Evolutionary conservation across 805 yeast genomes (phyloP), one percentile per base, ranked within the genome.

Genomic region (Brettanomyces custersianus): DNA sequence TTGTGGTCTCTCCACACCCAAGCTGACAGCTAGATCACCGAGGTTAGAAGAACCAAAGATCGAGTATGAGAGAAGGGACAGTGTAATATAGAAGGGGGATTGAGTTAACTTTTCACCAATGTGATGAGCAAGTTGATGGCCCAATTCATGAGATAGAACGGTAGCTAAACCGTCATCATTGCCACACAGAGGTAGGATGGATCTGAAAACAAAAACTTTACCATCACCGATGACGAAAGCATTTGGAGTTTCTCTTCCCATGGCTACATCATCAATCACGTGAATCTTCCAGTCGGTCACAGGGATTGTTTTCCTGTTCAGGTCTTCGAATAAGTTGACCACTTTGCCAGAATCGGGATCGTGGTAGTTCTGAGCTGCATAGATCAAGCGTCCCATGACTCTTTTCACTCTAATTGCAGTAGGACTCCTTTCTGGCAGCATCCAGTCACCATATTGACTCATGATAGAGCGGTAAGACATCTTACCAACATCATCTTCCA

Each of bases 221-320:
- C 98, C 98, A 41, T 92, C 90, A 16, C 97, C 97, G 24, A 92
- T 65, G 15, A 92, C 95, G 60, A 92, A 90, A 1, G 98, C 98
- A 60, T 92, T 92, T 3, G 98, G 97, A 2, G 97, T 95, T 12
- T 94, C 88, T 13, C 35, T 23, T 3, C 49, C 48, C 39, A 42
- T 40, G 8, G 38, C 38, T 2, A 80, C 74, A 39, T 75, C 80
- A 42, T 80, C 72, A 16, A 85, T 79, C 17, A 92, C 82, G 52
- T 85, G 85, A 20, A 92, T 74, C 44, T 72, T 64, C 97, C 98
- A 92, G 29, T 78, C 66, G 11, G 56, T 45, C 1, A 51, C 40
- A 5, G 60, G 57, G 4, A 52, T 34, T 20, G 47, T 45, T n/a
- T 47, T 43, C 4, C 42, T 48, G 4, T 51, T 49, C 21, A 34